Evolutionary conservation across 495 filamentous ascomycete genomes (phyloP).

Genomic region (Platismatia glauca): DNA sequence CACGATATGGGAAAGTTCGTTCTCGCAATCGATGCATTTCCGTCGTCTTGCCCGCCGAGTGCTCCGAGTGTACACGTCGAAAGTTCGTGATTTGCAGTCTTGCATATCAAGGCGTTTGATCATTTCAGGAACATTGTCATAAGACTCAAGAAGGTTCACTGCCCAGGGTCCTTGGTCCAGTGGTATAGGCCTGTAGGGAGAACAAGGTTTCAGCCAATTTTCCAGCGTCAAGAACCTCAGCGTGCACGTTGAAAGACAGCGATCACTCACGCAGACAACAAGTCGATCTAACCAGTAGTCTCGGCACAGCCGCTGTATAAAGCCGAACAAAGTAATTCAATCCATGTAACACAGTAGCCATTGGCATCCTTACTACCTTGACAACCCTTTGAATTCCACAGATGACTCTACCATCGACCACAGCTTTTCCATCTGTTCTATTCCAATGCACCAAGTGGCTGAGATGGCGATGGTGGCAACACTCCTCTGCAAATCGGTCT

Average conservation of each 20-base stretch:
- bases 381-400: no score
- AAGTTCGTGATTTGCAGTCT: not conserved
- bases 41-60: not conserved
- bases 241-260: conserved; percentile 8
- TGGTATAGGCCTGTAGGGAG: not conserved
- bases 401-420: not conserved
- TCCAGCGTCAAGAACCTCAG: not conserved
- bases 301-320: conserved; percentile 19
- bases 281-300: not conserved
- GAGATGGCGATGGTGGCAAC: conserved; percentile 2
- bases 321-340: conserved; percentile 31
- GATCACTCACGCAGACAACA: not conserved
- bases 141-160: conserved; percentile 6
- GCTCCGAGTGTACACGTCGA: not conserved
- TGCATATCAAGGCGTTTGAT: not conserved
- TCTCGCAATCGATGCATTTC: not conserved
- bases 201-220: no score
- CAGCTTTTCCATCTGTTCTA: not conserved
- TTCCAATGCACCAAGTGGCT: conserved; percentile 5
- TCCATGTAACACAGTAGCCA: conserved; percentile 16
- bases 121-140: not conserved
- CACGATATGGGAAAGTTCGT: not conserved
- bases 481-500: not conserved
- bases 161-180: conserved; percentile 3
- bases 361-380: not conserved